Conservation (phyloP, 2,329 filamentous ascomycete species). For the Fusarium sarcochroum region DNA sequence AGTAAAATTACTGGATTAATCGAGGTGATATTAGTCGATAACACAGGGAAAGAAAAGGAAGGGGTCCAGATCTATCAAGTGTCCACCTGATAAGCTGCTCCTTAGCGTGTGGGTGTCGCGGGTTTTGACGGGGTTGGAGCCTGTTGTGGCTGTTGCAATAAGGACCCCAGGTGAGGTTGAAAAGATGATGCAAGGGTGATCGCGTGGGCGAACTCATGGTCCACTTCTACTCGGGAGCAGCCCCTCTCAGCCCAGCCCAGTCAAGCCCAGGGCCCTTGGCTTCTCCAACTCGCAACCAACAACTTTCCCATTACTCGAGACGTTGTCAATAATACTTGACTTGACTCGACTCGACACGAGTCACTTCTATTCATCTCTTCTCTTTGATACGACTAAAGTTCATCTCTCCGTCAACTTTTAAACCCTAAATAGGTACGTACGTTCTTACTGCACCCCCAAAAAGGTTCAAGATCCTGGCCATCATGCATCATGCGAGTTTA, state of each 20-base stretch:
- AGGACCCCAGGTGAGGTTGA: constrained; percentile 12
- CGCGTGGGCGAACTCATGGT: constrained; percentile 39
- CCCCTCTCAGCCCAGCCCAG: constrained; percentile 27
- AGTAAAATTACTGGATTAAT: constrained; percentile 14
- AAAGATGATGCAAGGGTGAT: constrained; percentile 40
- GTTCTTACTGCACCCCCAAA: constrained; percentile 5
- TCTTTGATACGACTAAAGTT: not conserved
- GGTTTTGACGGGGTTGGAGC: not conserved
- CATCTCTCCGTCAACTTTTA: not conserved
- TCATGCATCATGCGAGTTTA: constrained; percentile 47
- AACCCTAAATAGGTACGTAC: constrained; percentile 13
- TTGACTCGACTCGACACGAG: constrained; percentile 12
- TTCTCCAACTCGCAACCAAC: constrained; percentile 27
- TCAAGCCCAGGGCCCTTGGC: constrained; percentile 6
- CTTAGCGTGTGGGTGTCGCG: constrained; percentile 23
- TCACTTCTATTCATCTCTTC: not conserved
- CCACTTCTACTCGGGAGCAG: constrained; percentile 26
- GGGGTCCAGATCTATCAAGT: constrained; percentile 36
- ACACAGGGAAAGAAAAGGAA: not conserved
- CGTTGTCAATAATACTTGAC: not conserved
- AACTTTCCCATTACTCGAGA: constrained; percentile 10
- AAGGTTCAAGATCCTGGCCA: constrained; percentile 24
- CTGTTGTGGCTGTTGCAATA: too few species aligned
- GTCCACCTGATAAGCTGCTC: constrained; percentile 37
- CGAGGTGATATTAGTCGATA: constrained; percentile 18